Conservation (phyloP, 371 early-diverging fungal species). For the Rhizopus delemar region DNA sequence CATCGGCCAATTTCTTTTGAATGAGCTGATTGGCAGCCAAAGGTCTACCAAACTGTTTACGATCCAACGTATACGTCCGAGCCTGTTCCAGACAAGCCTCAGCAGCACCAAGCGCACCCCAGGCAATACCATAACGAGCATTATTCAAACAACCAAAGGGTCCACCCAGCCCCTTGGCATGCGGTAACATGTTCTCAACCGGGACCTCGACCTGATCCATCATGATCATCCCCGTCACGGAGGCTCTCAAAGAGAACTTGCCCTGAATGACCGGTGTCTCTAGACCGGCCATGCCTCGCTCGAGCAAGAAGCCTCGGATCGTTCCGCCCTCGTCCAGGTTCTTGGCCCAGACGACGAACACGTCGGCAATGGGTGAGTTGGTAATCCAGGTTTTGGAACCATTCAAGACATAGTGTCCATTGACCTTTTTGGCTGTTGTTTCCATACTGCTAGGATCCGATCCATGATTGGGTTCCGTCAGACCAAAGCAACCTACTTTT, state of each 20-base stretch:
- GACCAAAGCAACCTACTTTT: slow-evolving; percentile 89
- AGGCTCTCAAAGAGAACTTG: slow-evolving; percentile 94
- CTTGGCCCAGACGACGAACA: slow-evolving; percentile 98
- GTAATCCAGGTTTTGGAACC: slow-evolving; percentile 99
- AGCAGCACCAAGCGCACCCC: slow-evolving; percentile 97
- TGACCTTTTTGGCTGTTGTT: slow-evolving; percentile 79
- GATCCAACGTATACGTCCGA: slow-evolving; percentile 86
- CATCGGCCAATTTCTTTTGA: slow-evolving; percentile 96
- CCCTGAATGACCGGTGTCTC: slow-evolving; percentile 90
- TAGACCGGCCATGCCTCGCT: slow-evolving; percentile 88
- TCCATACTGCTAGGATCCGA: slow-evolving; percentile 95
- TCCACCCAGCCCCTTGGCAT: slow-evolving; percentile 90
- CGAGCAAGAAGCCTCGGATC: slow-evolving; percentile 94
- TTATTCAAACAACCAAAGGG: slow-evolving; percentile 98
- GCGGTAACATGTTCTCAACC: slow-evolving; percentile 84
- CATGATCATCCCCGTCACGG: slow-evolving; percentile 97
- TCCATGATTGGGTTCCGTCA: slow-evolving; percentile 99
- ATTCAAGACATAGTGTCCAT: slow-evolving; percentile 79
- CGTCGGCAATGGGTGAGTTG: slow-evolving; percentile 96
- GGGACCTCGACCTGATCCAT: slow-evolving; percentile 97
- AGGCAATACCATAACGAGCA: slow-evolving; percentile 96
- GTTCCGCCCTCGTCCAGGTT: slow-evolving; percentile 74
- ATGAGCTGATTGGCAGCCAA: slow-evolving; percentile 95
- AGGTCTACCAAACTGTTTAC: slow-evolving; percentile 92
- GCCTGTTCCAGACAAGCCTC: slow-evolving; percentile 91